Base-by-base conservation (phyloP, 2,329 filamentous ascomycete genomes). In the Cadophora malorum region DNA sequence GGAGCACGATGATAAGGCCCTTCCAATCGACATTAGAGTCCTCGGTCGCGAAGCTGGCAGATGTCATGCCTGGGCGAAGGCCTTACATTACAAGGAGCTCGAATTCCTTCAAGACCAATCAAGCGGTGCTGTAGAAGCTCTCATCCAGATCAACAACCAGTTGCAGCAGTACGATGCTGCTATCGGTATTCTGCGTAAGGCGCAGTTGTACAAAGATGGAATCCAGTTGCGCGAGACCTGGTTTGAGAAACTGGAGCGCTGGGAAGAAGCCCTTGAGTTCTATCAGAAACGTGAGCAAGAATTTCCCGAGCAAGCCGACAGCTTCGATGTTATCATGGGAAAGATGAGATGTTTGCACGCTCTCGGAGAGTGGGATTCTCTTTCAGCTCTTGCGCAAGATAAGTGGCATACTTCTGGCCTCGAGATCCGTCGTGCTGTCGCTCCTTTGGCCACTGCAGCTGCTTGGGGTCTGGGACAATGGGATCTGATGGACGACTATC, bases 101-200 rank as follows among this genome's bases (percentile, higher is more conserved):
- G 96, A 99, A 78, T 99, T 99, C 79, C 88, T 98, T 68, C 95
- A 97, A 73, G 96, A 99, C 78, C 96, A 98, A 79, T 98, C 95
- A 78, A 93, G 94, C 21, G 93, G 92, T 67, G 94, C 95, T 2
- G 96, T 99, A 0, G 96, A 99, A 80, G 96, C 96, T 8, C 84
- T 99, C 68, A 99, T 99, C 75, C 96, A 95, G 71, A 99, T 99
- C 83, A 99, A 99, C 81, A 99, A 99, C 78, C 95, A 99, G 78
- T 86, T 99, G 7, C 96, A 99, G 79, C 96, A 99, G 79, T 97
- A 96, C 8, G 96, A 99, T 80, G 96, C 96, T 38, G 96, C 96
- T 52, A 98, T 99, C 74, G 96, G 96, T 79, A 99, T 99, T 69
- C 84, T 99, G 67, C 90, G 96, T 62, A 97, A 97, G 81, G 96